Evolutionary conservation across 495 filamentous ascomycete genomes (phyloP).

Genomic region (Annulohypoxylon moriforme): DNA sequence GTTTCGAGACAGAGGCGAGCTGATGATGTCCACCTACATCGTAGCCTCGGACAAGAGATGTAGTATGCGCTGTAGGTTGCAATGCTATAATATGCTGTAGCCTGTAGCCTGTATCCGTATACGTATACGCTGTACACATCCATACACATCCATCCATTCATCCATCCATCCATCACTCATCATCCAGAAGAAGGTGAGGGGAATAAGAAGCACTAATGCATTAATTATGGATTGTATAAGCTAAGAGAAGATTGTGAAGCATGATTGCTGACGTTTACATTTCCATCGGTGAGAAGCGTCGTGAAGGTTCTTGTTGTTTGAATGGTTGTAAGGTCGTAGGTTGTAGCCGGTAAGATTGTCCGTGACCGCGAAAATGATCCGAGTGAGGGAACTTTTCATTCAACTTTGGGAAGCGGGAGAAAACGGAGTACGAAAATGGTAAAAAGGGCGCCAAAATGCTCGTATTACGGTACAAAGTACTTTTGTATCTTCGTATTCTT

Average conservation of each 20-base stretch:
- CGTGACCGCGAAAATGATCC: constrained; percentile 10
- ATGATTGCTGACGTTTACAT: constrained; percentile 1
- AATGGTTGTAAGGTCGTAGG: neutral
- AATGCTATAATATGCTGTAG: neutral
- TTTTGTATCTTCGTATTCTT: neutral
- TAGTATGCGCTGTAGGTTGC: neutral
- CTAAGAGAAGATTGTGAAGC: constrained; percentile 4
- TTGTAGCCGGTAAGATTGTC: constrained; percentile 23
- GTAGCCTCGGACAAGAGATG: neutral
- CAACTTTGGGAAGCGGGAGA: constrained; percentile 17
- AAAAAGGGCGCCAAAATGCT: neutral
- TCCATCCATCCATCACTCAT: too few species aligned
- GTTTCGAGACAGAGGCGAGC: neutral
- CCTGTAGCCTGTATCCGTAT: neutral
- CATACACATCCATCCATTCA: too few species aligned
- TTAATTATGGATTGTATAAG: neutral
- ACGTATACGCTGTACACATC: neutral
- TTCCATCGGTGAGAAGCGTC: constrained; percentile 13
- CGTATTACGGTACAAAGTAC: constrained; percentile 11
- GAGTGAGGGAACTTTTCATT: neutral
- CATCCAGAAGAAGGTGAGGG: neutral
- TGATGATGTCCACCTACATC: neutral
- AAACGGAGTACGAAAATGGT: constrained; percentile 14
- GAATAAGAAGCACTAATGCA: neutral
- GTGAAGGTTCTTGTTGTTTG: constrained; percentile 31